Percentiles rank a stretch among this genome's conserved stretches.
Conservation (phyloP, 441 rosid species). For the Jatropha multifida region DNA sequence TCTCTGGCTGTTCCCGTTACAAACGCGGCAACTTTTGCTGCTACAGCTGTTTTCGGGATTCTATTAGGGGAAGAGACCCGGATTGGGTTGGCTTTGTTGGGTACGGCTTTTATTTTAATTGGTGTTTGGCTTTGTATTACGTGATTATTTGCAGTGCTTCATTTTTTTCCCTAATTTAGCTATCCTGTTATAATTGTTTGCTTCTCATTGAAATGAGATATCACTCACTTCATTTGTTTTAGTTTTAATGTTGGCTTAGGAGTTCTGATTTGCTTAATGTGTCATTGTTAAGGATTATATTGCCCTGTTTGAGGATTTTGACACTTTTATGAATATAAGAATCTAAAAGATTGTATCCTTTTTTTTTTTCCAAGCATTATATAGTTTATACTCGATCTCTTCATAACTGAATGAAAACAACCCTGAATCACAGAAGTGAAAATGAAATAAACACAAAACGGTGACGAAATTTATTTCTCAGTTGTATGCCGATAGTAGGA, state of each 20-base stretch:
- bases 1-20: constrained; percentile 90
- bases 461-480: background rate
- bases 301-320: constrained; percentile 3
- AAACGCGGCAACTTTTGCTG: constrained; percentile 86
- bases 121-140: constrained; percentile 82
- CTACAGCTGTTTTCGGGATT: constrained; percentile 74
- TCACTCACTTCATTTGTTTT: background rate
- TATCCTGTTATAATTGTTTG: background rate
- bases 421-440: background rate
- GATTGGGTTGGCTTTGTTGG: constrained; percentile 55
- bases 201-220: background rate
- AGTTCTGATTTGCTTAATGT: background rate
- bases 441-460: background rate
- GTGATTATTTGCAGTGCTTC: constrained; percentile 19
- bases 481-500: background rate
- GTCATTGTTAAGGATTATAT: background rate
- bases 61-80: constrained; percentile 71
- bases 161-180: background rate
- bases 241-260: background rate
- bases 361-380: background rate
- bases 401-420: background rate
- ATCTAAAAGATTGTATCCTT: background rate
- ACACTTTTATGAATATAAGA: background rate
- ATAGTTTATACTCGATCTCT: background rate
- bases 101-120: constrained; percentile 59